Percentiles rank a stretch among this genome's conserved stretches.
These are phyloP conservation scores for Aspergillus aculeatus DNA, from an alignment of 2,329 filamentous ascomycete genomes.

Conservation along the genomic window DNA sequence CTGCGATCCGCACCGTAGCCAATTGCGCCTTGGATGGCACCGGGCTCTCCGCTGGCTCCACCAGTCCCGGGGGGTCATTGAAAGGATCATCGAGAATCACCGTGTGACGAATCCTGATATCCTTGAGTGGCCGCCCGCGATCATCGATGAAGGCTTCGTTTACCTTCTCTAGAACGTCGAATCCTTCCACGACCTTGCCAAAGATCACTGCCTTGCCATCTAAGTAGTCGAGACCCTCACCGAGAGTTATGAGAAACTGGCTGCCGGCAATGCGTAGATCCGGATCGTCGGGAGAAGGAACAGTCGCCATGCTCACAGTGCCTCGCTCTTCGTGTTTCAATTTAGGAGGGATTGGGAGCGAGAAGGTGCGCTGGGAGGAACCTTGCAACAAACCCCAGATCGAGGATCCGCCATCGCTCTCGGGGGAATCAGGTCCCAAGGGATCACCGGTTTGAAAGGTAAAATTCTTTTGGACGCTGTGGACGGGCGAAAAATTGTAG, in stretches of 20 bases:
- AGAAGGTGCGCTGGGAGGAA: constrained; percentile 71
- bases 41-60: constrained; percentile 77
- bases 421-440: constrained; percentile 76
- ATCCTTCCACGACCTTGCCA: constrained; percentile 92
- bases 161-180: constrained; percentile 90
- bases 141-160: constrained; percentile 86
- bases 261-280: constrained; percentile 81
- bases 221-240: constrained; percentile 83
- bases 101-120: constrained; percentile 92
- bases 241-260: constrained; percentile 91
- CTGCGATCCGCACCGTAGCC: constrained; percentile 84
- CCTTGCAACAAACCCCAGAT: constrained; percentile 83
- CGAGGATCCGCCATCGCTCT: constrained; percentile 88
- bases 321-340: constrained; percentile 85
- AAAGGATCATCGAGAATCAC: constrained; percentile 90
- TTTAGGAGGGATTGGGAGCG: constrained; percentile 80
- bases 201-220: constrained; percentile 95
- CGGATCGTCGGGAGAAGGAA: constrained; percentile 69
- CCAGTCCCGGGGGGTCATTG: constrained; percentile 72
- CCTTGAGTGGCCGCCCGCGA: constrained; percentile 81
- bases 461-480: constrained; percentile 91
- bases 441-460: constrained; percentile 96
- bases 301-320: constrained; percentile 97
- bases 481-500: constrained; percentile 94
- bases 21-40: constrained; percentile 80